Base-by-base conservation (phyloP, 169 alveolate genomes). In the Babesia bovis region DNA sequence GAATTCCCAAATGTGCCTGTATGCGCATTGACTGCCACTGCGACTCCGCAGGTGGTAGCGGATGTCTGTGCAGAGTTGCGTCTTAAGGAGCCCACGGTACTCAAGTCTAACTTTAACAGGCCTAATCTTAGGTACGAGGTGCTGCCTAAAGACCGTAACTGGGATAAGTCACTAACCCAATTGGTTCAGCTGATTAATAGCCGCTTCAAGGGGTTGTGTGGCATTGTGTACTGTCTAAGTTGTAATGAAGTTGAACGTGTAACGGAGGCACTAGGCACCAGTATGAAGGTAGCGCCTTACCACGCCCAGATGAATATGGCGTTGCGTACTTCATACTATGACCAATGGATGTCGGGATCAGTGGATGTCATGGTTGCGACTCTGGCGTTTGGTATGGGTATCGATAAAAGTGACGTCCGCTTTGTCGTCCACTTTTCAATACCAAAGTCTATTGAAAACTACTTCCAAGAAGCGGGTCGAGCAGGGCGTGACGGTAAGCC, bases 381-480 rank as follows among this genome's bases (percentile, higher is more conserved):
- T 1, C 94, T 97, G 23, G 99, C 99, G 19, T 98, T 98, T 84
- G 99, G 99, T 23, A 94, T 98, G 99, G 99, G 99, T 33, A 97
- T 98, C 41, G 97, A 98, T 89, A 98, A 98, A 87, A 90, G 92
- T 30, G 98, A 96, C 84, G 99, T 97, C 17, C 91, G 99, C 66
- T 96, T 96, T 83, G 99, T 98, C 9, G 93, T 98, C 13, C 99
- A 98, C 74, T 91, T 90, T 66, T 94, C 98, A 2, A 79, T 98
- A 76, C 98, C 99, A 19, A 96, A 96, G 61, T 94, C 99, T 12
- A 85, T 97, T 36, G 99, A 98, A 88, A 94, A 95, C 70, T 98
- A 97, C 82, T 95, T 94, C 59, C 98, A 96, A 92, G 99, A 98
- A 86, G 93, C 97, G 0, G 99, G 99, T 17, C 90, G 99, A 44